Evolutionary conservation across 2,329 filamentous ascomycete genomes (phyloP).

Genomic region (Grosmannia penicillata): DNA sequence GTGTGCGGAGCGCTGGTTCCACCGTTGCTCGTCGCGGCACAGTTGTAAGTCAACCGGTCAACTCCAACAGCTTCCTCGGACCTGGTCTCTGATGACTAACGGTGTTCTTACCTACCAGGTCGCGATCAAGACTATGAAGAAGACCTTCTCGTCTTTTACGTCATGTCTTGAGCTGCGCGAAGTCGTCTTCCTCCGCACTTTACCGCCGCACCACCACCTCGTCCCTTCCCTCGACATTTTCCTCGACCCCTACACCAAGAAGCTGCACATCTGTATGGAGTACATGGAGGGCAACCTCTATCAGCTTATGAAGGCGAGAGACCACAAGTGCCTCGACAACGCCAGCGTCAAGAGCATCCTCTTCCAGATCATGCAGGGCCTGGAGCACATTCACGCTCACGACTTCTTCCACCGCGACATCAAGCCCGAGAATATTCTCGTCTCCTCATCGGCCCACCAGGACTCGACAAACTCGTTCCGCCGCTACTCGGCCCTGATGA

Average conservation of each 20-base stretch:
- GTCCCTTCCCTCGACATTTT: conserved; percentile 98
- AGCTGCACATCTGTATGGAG: conserved; percentile 97
- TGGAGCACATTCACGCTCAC: conserved; percentile 95
- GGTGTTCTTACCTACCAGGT: conserved; percentile 40
- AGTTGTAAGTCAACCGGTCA: conserved; percentile 48
- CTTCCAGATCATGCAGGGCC: conserved; percentile 88
- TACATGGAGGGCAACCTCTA: conserved; percentile 99
- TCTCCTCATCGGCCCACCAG: conserved; percentile 75
- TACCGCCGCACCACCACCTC: conserved; percentile 78
- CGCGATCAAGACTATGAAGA: conserved; percentile 99
- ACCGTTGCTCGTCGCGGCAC: conserved; percentile 80
- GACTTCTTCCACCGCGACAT: conserved; percentile 98
- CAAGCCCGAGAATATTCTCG: conserved; percentile 96
- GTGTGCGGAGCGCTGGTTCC: conserved; percentile 80
- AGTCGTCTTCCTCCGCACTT: conserved; percentile 85
- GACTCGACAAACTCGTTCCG: conserved; percentile 77
- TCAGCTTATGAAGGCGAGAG: conserved; percentile 94
- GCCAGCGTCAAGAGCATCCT: conserved; percentile 93
- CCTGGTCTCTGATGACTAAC: too few species aligned
- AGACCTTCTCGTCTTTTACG: conserved; percentile 85
- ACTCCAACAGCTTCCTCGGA: neutral
- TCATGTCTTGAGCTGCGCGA: conserved; percentile 89
- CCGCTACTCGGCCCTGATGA: conserved; percentile 84
- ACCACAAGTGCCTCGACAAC: conserved; percentile 85
- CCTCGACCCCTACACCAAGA: conserved; percentile 87